Conservation (phyloP, 1,284 basidiomycete species). For the Cystobasidium slooffiae region DNA sequence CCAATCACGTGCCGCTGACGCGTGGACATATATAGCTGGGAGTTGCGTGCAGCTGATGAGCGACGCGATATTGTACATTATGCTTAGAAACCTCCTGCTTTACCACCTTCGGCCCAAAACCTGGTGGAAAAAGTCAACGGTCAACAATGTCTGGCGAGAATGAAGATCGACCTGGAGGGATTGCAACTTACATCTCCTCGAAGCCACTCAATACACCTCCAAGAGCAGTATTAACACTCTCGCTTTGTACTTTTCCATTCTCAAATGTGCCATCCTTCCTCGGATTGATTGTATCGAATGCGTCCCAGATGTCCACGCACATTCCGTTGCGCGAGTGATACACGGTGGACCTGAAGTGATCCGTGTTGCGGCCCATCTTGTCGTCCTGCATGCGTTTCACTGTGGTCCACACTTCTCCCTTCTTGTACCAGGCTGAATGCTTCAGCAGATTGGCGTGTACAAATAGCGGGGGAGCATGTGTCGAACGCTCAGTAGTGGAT, state of each 20-base stretch:
- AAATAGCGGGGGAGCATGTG: conserved; percentile 58
- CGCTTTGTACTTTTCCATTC: conserved; percentile 46
- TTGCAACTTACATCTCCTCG: conserved; percentile 48
- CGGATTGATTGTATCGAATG: conserved; percentile 27
- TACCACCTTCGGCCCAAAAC: conserved; percentile 41
- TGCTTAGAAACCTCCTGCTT: conserved; percentile 32
- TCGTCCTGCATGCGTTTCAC: conserved; percentile 49
- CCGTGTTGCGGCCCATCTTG: conserved; percentile 35
- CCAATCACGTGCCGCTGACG: too few species aligned
- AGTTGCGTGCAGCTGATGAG: too few species aligned
- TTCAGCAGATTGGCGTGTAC: conserved; percentile 61
- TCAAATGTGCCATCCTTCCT: conserved; percentile 43
- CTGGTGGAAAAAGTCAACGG: not conserved
- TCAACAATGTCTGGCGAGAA: not conserved
- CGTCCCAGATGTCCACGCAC: conserved; percentile 52
- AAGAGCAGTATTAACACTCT: conserved; percentile 44
- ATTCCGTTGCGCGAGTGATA: conserved; percentile 47
- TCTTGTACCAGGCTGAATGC: conserved; percentile 54
- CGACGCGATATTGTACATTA: too few species aligned
- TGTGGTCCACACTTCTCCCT: conserved; percentile 49
- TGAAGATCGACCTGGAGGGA: too few species aligned
- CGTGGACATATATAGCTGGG: too few species aligned
- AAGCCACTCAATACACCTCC: conserved; percentile 48
- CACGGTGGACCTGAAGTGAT: conserved; percentile 42
- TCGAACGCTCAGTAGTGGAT: conserved; percentile 1